Conservation (phyloP, 2,329 filamentous ascomycete species). For the Penicillium glabrum region DNA sequence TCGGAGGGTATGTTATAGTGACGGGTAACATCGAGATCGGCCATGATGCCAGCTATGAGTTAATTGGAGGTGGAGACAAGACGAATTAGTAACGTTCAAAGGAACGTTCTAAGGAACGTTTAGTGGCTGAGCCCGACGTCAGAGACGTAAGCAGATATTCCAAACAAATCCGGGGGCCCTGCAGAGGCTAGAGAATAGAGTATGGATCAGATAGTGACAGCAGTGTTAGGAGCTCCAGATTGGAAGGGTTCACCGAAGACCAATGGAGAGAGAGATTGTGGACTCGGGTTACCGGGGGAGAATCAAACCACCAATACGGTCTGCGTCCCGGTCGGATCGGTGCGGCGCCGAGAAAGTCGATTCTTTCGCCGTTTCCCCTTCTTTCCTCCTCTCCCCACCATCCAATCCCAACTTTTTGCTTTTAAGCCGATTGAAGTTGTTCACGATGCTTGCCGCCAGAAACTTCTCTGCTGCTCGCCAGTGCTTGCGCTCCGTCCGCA, state of each 20-base stretch:
- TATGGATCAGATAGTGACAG: neutral
- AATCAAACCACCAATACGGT: slow-evolving; percentile 26
- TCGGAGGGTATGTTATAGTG: slow-evolving; percentile 83
- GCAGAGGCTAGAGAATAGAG: neutral
- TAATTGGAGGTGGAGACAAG: neutral
- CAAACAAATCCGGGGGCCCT: neutral
- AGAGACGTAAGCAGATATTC: neutral
- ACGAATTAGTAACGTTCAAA: neutral
- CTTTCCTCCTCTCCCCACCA: slow-evolving; percentile 15
- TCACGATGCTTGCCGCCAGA: slow-evolving; percentile 80
- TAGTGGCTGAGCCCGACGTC: neutral
- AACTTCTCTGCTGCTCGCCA: slow-evolving; percentile 75
- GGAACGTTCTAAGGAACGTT: neutral
- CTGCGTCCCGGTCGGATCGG: slow-evolving; percentile 23
- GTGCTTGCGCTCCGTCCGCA: slow-evolving; percentile 67
- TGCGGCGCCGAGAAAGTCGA: slow-evolving; percentile 25
- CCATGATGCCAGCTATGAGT: slow-evolving; percentile 45
- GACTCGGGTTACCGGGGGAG: slow-evolving; percentile 21
- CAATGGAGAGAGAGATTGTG: slow-evolving; percentile 9
- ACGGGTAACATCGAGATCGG: slow-evolving; percentile 78
- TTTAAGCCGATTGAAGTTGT: slow-evolving; percentile 16
- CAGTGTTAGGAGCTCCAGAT: neutral
- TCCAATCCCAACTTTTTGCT: slow-evolving; percentile 7
- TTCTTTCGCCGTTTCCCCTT: slow-evolving; percentile 22
- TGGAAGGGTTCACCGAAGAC: neutral